These are phyloP conservation scores for Hevea brasiliensis DNA, from an alignment of 345 rosid genomes.

Conservation along the genomic window DNA sequence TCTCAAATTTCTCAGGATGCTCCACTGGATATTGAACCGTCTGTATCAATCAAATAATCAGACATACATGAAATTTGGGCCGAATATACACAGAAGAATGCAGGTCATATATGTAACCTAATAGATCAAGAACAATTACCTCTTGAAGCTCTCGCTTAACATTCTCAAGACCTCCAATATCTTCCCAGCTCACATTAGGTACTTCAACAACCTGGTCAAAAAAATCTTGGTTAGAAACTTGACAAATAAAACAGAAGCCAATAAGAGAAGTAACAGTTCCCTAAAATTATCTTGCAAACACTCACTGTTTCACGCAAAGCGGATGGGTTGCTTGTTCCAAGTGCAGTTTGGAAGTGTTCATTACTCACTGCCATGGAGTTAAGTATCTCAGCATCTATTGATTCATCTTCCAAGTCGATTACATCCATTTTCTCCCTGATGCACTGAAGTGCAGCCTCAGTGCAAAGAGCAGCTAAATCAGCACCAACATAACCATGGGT, in stretches of 20 bases:
- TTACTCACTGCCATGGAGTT: conserved; percentile 91
- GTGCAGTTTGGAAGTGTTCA: conserved; percentile 94
- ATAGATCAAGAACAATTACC: conserved; percentile 37
- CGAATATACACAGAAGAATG: not conserved
- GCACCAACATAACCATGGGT: conserved; percentile 99
- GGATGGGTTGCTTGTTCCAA: conserved; percentile 83
- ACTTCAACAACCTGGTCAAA: conserved; percentile 83
- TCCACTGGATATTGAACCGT: conserved; percentile 99
- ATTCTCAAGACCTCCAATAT: conserved; percentile 93
- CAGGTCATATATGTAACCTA: not conserved
- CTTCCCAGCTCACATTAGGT: conserved; percentile 87
- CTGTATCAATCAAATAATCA: conserved; percentile 34
- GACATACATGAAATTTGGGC: not conserved
- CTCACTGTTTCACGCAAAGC: conserved; percentile 84
- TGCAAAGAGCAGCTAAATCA: conserved; percentile 94
- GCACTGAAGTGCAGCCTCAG: conserved; percentile 98
- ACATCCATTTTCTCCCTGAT: conserved; percentile 98
- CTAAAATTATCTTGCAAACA: not conserved
- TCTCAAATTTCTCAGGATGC: conserved; percentile 97
- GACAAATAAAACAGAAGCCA: not conserved
- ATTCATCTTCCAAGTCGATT: conserved; percentile 93
- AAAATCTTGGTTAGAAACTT: conserved; percentile 3
- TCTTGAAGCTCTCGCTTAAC: conserved; percentile 96
- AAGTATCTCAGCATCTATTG: conserved; percentile 89
- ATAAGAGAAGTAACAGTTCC: not conserved